Base-by-base conservation (phyloP, 2,329 filamentous ascomycete genomes). In the Whalleya microplaca region DNA sequence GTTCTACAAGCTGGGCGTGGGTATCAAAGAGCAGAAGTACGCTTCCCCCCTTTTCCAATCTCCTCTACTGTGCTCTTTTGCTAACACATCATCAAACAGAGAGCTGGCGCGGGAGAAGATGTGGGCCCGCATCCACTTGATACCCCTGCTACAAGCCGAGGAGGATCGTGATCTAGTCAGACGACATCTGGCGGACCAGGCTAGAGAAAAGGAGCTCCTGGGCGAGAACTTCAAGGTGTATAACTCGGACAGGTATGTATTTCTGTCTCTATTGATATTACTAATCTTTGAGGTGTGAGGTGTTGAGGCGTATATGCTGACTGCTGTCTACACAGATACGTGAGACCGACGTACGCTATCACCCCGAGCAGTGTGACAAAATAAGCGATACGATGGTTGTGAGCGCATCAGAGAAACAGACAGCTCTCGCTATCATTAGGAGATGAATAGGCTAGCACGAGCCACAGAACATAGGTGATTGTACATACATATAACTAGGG, bases 71-170 rank as follows among this genome's bases (percentile, higher is more conserved):
- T n/a, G n/a, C n/a, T n/a, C n/a, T n/a, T n/a, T n/a, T 54, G 42
- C 10, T 10, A 40, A 23, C 21, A 18, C 14, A 2, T 9, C 23
- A 4, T 4, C 23, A 9, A 27, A 27, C 23, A 97, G 93, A 72
- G 95, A 99, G 78, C 88, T 96, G 66, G 91, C 88, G 62, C 91
- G 95, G 69, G 95, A 99, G 73, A 99, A 98, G 83, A 95, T 96
- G 86, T 99, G 95, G 95, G 86, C 91, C 60, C 89, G 95, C 72
- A 96, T 99, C 77, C 87, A 98, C 78, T 83, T 99, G 63, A 95
- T 94, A 71, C 95, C 95, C 56, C 80, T 96, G 62, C 86, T 99
- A 63, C 94, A 98, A 75, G 95, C 95, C 54, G 95, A 99, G 74
- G 92, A 96, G 76, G 95, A 99, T 80, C 89, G 95, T 59, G 95